Evolutionary conservation across 371 early-diverging fungal genomes (phyloP).

Genomic region (Mortierella sp.): DNA sequence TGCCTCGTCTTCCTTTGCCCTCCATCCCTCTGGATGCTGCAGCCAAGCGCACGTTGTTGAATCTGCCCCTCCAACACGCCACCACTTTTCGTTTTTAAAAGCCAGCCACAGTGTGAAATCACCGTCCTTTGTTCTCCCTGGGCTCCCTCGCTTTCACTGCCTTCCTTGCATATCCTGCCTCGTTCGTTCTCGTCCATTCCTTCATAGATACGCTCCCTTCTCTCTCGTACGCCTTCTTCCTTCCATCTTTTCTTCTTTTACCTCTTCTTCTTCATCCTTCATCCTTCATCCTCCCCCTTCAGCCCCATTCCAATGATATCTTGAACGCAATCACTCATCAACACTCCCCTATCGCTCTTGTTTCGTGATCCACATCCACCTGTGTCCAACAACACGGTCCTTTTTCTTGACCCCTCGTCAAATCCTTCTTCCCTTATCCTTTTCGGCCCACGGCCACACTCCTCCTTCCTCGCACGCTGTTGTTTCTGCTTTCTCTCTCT

Average conservation of each 20-base stretch:
- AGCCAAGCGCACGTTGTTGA: constrained; percentile 8
- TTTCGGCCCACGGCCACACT: not conserved
- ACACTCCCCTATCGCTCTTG: not conserved
- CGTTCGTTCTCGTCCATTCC: not conserved
- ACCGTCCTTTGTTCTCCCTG: not conserved
- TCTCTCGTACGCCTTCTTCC: not conserved
- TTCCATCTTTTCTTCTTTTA: not conserved
- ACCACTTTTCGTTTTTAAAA: not conserved
- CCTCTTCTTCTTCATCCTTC: not conserved
- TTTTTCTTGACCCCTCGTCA: no score
- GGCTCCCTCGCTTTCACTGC: no score
- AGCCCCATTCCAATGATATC: not conserved
- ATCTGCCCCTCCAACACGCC: not conserved
- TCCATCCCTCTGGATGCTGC: not conserved
- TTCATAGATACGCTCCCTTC: not conserved
- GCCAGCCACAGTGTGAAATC: not conserved
- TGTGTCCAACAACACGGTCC: not conserved
- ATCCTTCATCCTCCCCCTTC: not conserved
- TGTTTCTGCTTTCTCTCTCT: not conserved
- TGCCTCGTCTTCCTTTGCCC: not conserved
- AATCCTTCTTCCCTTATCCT: not conserved
- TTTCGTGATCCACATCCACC: not conserved
- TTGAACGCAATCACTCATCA: not conserved
- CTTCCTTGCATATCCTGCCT: not conserved
- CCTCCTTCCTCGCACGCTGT: not conserved